These are phyloP conservation scores for Thyridium curvatum DNA, from an alignment of 2,329 filamentous ascomycete species.

Conservation along the genomic window DNA sequence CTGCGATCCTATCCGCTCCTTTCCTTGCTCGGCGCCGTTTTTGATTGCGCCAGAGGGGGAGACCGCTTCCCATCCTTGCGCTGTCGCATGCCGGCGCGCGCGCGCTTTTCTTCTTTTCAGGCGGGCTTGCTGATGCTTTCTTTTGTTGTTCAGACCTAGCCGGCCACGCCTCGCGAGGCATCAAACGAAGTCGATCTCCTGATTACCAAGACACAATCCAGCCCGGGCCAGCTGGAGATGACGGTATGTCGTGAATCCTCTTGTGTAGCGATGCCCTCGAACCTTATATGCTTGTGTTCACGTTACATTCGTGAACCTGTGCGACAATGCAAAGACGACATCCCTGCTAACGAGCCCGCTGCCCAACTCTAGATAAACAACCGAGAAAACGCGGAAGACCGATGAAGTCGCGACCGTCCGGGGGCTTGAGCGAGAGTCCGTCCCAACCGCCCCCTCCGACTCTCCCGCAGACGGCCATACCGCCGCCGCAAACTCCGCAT, in stretches of 20 bases:
- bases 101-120: slow-evolving; percentile 17
- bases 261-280: slow-evolving; percentile 8
- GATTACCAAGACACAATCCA: slow-evolving; percentile 48
- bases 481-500: slow-evolving; percentile 51
- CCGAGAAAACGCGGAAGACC: slow-evolving; percentile 55
- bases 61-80: too few species aligned
- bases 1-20: neutral
- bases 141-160: too few species aligned
- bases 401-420: slow-evolving; percentile 51
- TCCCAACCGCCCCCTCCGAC: slow-evolving; percentile 43
- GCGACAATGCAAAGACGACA: too few species aligned
- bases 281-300: slow-evolving; percentile 8
- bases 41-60: neutral
- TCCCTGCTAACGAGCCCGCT: slow-evolving; percentile 20
- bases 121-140: too few species aligned
- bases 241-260: slow-evolving; percentile 57
- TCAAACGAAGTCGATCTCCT: slow-evolving; percentile 76
- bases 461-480: slow-evolving; percentile 21
- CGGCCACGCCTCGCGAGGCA: slow-evolving; percentile 41
- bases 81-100: too few species aligned
- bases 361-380: slow-evolving; percentile 35
- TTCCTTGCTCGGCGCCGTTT: slow-evolving; percentile 6
- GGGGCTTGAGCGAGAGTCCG: slow-evolving; percentile 50
- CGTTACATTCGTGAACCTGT: slow-evolving; percentile 18
- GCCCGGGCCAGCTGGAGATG: slow-evolving; percentile 56